Evolutionary conservation across 768 basidiomycete species (phyloP).

Genomic region (Lactifluus pinguis): DNA sequence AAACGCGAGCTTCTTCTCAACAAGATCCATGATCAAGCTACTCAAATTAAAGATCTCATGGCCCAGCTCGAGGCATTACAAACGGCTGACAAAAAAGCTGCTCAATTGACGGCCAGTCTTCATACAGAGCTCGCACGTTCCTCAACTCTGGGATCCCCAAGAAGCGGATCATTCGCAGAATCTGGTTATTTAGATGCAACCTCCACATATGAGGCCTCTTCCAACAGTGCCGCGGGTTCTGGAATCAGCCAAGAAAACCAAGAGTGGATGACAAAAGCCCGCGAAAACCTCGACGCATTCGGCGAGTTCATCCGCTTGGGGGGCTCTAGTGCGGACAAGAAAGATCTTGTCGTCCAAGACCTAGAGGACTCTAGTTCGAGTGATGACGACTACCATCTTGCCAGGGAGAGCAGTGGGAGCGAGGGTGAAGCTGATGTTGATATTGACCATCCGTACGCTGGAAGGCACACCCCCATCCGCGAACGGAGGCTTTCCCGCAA

Average conservation of each 20-base stretch:
- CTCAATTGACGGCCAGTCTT: conserved; percentile 14
- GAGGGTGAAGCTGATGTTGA: conserved; percentile 34
- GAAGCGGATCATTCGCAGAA: conserved; percentile 1
- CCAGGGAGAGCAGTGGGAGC: conserved; percentile 7
- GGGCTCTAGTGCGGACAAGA: conserved; percentile 42
- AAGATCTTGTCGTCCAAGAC: conserved; percentile 28
- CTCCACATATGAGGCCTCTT: conserved; percentile 2
- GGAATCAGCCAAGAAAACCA: conserved; percentile 45
- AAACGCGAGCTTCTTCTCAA: conserved; percentile 76
- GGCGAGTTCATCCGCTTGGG: conserved; percentile 58
- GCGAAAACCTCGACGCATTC: conserved; percentile 58
- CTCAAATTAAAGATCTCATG: conserved; percentile 66
- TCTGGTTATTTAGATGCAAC: conserved; percentile 2
- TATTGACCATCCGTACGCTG: conserved; percentile 24
- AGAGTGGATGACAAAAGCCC: conserved; percentile 71
- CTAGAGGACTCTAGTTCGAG: conserved; percentile 24
- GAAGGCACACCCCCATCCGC: conserved; percentile 30
- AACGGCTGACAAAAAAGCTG: conserved; percentile 9
- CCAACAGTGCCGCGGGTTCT: conserved; percentile 12
- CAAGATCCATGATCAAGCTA: conserved; percentile 66
- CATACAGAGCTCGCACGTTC: conserved; percentile 17
- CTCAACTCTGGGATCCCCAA: conserved; percentile 19
- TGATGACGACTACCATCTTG: conserved; percentile 35
- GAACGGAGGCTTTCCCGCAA: conserved; percentile 14
- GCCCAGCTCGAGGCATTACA: conserved; percentile 48